Evolutionary conservation across 257 asterid species (phyloP).

Genomic region (Solanum tarijense): DNA sequence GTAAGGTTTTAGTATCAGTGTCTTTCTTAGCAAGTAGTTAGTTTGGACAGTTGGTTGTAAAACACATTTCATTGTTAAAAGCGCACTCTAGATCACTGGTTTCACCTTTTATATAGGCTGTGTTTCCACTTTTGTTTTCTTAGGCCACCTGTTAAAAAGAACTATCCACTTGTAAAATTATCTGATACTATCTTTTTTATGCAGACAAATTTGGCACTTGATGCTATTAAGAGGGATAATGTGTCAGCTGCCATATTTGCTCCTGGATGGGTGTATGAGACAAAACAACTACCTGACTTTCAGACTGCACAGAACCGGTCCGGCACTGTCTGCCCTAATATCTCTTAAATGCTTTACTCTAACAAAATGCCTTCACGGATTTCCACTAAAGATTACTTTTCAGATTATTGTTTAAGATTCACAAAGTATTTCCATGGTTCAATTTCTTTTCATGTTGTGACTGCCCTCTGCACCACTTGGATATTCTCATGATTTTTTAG

Average conservation of each 20-base stretch:
- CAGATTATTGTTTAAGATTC: background rate
- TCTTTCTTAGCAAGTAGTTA: background rate
- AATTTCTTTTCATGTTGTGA: background rate
- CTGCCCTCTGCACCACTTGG: background rate
- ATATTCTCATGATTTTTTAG: background rate
- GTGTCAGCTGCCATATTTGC: slow-evolving; percentile 98
- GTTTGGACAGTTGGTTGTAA: background rate
- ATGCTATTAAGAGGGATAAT: slow-evolving; percentile 55
- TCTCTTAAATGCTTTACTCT: background rate
- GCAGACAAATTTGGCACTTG: slow-evolving; percentile 91
- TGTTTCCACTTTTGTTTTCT: background rate
- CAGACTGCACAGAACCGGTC: slow-evolving; percentile 89
- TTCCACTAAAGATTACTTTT: background rate
- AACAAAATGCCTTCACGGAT: background rate
- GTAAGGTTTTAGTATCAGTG: background rate
- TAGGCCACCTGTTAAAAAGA: background rate
- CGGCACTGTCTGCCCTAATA: background rate
- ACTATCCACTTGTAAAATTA: background rate
- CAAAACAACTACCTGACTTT: slow-evolving; percentile 74
- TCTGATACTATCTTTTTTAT: background rate
- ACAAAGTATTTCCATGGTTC: background rate
- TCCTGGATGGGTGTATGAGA: slow-evolving; percentile 97
- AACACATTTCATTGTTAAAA: background rate
- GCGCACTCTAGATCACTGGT: background rate
- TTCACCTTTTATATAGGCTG: background rate